These are phyloP conservation scores for Lactarius vividus DNA, from an alignment of 768 basidiomycete species.

Conservation along the genomic window DNA sequence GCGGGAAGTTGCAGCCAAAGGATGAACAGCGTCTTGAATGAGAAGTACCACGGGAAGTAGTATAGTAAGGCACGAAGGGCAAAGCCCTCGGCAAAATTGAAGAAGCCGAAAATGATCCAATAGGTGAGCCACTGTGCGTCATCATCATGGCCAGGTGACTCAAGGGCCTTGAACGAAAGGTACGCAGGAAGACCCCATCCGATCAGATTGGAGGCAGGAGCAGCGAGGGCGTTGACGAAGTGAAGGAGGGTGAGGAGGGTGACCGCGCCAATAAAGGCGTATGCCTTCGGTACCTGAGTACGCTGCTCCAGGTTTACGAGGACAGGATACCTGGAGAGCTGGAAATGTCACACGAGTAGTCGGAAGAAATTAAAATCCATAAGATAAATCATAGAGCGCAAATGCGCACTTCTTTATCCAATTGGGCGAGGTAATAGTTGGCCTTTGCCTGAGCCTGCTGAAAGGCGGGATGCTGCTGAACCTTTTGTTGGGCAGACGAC, in stretches of 20 bases:
- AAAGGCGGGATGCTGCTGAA: constrained; percentile 86
- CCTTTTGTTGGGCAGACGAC: constrained; percentile 71
- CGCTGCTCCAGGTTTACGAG: constrained; percentile 82
- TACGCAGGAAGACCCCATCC: constrained; percentile 95
- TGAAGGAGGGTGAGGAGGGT: constrained; percentile 69
- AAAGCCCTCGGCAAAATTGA: constrained; percentile 90
- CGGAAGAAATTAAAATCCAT: neutral
- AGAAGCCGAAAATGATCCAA: constrained; percentile 92
- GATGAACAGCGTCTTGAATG: constrained; percentile 88
- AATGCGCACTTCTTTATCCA: constrained; percentile 89
- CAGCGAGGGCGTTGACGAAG: constrained; percentile 87
- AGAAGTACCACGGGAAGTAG: constrained; percentile 93
- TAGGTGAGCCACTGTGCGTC: constrained; percentile 97
- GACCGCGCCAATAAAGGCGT: constrained; percentile 73
- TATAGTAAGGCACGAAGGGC: constrained; percentile 82
- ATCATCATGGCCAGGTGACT: constrained; percentile 76
- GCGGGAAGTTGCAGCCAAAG: constrained; percentile 88
- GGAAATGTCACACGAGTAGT: constrained; percentile 14
- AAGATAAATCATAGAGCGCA: neutral
- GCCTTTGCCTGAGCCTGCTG: constrained; percentile 83
- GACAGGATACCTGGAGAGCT: constrained; percentile 85
- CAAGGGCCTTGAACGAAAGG: constrained; percentile 92
- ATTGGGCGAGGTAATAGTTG: constrained; percentile 76
- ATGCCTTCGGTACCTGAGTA: constrained; percentile 92
- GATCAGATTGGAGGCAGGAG: constrained; percentile 89